phyloP scores from a whole-genome alignment of 108 stramenopile genomes.

The Seminavis robusta region DNA sequence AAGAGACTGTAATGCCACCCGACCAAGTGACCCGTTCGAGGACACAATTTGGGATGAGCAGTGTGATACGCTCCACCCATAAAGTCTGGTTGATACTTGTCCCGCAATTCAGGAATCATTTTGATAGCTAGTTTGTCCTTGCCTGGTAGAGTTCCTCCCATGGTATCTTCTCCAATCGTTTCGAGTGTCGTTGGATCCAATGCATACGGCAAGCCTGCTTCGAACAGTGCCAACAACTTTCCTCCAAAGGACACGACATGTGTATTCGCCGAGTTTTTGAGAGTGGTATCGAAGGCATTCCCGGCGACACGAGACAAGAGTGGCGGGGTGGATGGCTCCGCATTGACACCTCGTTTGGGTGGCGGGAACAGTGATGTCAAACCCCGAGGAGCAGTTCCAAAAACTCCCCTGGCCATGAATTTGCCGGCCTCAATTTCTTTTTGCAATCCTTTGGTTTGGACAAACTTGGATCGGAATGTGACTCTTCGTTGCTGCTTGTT shows the following conservation, averaged over 20 bases:
- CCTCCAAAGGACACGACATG: conserved; percentile 60
- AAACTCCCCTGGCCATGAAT: conserved; percentile 43
- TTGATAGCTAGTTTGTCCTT: conserved; percentile 20
- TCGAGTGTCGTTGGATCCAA: conserved; percentile 47
- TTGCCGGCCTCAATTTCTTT: conserved; percentile 25
- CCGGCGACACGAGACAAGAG: conserved; percentile 27
- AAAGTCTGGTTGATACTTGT: conserved; percentile 32
- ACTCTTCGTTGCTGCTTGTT: conserved; percentile 9
- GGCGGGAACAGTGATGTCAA: conserved; percentile 9
- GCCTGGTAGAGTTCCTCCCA: conserved; percentile 30
- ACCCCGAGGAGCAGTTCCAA: conserved; percentile 36
- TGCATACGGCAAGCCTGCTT: conserved; percentile 49
- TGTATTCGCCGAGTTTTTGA: conserved; percentile 68
- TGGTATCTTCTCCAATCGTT: conserved; percentile 42
- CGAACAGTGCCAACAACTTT: conserved; percentile 58
- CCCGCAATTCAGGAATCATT: conserved; percentile 24
- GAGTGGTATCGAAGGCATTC: conserved; percentile 44
- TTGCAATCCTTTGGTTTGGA: conserved; percentile 37
- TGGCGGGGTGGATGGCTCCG: conserved; percentile 33
- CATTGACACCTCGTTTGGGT: conserved; percentile 33
- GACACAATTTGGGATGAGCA: conserved; percentile 55
- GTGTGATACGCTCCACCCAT: conserved; percentile 54
- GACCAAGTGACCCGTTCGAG: conserved; percentile 43
- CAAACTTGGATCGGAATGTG: conserved; percentile 43
- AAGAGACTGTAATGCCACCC: conserved; percentile 54